A percentile compares a stretch with the other conserved stretches of the same genome.
These are phyloP conservation scores for Colletotrichum lupini DNA, from an alignment of 2,329 filamentous ascomycete species.

Conservation along the genomic window DNA sequence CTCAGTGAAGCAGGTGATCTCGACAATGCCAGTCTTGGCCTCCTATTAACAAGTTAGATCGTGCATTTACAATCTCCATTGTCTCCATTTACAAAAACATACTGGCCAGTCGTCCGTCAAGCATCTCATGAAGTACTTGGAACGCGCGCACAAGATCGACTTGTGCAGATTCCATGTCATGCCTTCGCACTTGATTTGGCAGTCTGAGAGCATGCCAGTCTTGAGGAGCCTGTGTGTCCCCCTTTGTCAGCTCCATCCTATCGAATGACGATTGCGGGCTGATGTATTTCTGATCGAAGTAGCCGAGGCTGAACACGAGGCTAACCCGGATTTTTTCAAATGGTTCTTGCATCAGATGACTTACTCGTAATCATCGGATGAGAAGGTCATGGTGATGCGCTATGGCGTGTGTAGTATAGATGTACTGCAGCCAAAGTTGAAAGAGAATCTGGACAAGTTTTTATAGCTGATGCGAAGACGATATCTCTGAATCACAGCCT, in stretches of 20 bases:
- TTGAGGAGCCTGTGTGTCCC: background rate
- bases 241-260: background rate
- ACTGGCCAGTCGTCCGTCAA: background rate
- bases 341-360: background rate
- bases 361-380: background rate
- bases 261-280: background rate
- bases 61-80: background rate
- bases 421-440: no score
- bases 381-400: background rate
- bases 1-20: background rate
- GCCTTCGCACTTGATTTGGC: background rate
- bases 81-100: background rate
- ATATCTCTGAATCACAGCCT: background rate
- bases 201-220: background rate
- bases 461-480: background rate
- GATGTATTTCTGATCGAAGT: background rate
- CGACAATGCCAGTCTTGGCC: background rate
- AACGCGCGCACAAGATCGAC: background rate
- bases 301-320: no score
- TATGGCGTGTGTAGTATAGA: no score
- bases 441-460: background rate
- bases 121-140: background rate
- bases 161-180: background rate
- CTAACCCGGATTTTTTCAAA: background rate
- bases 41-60: background rate